Evolutionary conservation across 2,329 filamentous ascomycete genomes (phyloP), one percentile per base, ranked within the genome.

Genomic region (Aspergillus tamarii): DNA sequence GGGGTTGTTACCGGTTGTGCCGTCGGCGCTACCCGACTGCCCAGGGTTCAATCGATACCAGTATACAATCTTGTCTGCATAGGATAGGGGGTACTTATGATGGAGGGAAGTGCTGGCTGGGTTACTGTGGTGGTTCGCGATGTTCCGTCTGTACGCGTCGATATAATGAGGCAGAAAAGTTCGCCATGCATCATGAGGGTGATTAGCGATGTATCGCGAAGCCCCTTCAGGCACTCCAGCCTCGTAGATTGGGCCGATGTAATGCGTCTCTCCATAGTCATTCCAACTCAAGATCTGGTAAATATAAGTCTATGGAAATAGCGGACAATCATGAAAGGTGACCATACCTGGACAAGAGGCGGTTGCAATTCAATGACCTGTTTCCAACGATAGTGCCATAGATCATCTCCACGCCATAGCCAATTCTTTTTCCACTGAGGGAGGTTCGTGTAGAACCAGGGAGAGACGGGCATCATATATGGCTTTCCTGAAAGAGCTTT

Each of bases 381-480:
- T 58, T 81, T 75, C 87, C 87, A 89, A 10, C 87, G 83, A 60
- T 86, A 78, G 65, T 81, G 83, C 87, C 88, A 90, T 14, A 89
- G 74, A 61, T 83, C 79, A 67, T 89, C 87, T n/a, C 86, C 85
- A 26, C 82, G 81, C 80, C 85, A 90, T 7, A 88, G 77, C 87
- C 87, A 90, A 70, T 88, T 87, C 76, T 89, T 89, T 48, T 77
- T 74, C 68, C 82, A 88, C 8, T 78, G 77, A 0, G 85, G 83
- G 3, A 88, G 76, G 63, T 87, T 84, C 56, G 87, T 88, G 73
- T 76, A 85, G 71, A 81, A 85, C 85, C 84, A 87, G 0, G 85
- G 85, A 0, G 83, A 83, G n/a, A 86, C 81, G 2, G 84, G 80
- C 83, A 85, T 85, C 82, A 87, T 85, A 60, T 79, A 83, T 4